These are phyloP conservation scores for Tritrichomonas foetus DNA, from an alignment of 208 protist genomes.

Conservation along the genomic window DNA sequence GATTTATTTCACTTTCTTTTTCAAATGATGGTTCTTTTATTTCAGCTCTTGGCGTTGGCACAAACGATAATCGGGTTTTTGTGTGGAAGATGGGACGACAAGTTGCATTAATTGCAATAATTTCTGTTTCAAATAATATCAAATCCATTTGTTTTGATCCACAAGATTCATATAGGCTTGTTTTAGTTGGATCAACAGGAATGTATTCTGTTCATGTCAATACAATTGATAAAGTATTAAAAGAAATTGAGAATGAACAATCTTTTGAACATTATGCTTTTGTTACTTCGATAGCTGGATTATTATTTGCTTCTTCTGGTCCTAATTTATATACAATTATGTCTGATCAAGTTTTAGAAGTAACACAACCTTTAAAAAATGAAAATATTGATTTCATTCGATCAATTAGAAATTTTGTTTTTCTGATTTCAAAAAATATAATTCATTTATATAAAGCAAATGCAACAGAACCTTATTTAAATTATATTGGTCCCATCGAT, in stretches of 20 bases:
- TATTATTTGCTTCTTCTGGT: background rate
- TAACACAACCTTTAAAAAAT: background rate
- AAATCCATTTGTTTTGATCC: conserved; percentile 8
- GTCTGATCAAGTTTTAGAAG: background rate
- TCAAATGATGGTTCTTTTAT: background rate
- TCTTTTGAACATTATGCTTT: background rate
- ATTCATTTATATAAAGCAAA: background rate
- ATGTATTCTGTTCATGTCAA: background rate
- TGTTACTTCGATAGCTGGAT: background rate
- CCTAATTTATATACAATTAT: background rate
- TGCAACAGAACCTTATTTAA: background rate
- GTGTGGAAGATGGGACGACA: conserved; percentile 29
- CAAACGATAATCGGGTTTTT: background rate
- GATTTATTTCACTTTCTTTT: conserved; percentile 12
- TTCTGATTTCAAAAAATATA: background rate
- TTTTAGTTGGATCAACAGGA: background rate
- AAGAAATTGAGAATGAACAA: background rate
- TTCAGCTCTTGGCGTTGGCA: background rate
- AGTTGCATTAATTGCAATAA: background rate
- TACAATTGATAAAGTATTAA: background rate
- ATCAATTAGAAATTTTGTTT: conserved; percentile 22
- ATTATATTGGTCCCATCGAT: background rate
- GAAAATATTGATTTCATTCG: background rate
- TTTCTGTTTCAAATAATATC: background rate
- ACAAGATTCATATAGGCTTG: background rate